Evolutionary conservation across 129 eudicot genomes (phyloP).

Genomic region (Ambrosia trifida): DNA sequence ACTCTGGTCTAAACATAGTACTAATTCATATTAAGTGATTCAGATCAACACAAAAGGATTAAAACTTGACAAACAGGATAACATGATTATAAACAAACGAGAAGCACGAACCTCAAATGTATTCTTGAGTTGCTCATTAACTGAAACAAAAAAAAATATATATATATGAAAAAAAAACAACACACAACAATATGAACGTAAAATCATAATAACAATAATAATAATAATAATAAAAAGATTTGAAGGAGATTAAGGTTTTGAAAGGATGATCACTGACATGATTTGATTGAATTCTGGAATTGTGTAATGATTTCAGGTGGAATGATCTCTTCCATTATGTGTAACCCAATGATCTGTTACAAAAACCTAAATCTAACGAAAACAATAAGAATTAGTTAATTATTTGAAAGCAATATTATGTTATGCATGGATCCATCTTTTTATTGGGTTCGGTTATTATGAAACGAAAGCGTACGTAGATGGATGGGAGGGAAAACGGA

Average conservation of each 20-base stretch:
- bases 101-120: slow-evolving; percentile 61
- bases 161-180: too few species aligned
- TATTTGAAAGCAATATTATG: not conserved
- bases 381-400: not conserved
- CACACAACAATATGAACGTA: slow-evolving; percentile 1
- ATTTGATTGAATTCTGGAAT: slow-evolving; percentile 54
- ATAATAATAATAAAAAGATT: not conserved
- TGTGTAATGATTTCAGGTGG: slow-evolving; percentile 57
- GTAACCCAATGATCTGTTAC: slow-evolving; percentile 22
- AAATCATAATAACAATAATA: not conserved
- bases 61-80: not conserved
- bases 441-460: slow-evolving; percentile 7
- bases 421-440: slow-evolving; percentile 28
- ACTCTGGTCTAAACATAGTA: not conserved
- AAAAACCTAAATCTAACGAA: slow-evolving; percentile 24
- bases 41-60: slow-evolving; percentile 18
- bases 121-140: slow-evolving; percentile 72
- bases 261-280: slow-evolving; percentile 41
- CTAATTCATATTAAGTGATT: slow-evolving; percentile 10
- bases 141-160: slow-evolving; percentile 59
- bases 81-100: not conserved
- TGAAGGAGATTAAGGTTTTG: slow-evolving; percentile 16
- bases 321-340: slow-evolving; percentile 67
- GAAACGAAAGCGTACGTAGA: slow-evolving; percentile 26
- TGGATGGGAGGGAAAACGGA: slow-evolving; percentile 31